Evolutionary conservation across 23 red algal genomes (phyloP).

Genomic region (Gracilaria vermiculophylla): DNA sequence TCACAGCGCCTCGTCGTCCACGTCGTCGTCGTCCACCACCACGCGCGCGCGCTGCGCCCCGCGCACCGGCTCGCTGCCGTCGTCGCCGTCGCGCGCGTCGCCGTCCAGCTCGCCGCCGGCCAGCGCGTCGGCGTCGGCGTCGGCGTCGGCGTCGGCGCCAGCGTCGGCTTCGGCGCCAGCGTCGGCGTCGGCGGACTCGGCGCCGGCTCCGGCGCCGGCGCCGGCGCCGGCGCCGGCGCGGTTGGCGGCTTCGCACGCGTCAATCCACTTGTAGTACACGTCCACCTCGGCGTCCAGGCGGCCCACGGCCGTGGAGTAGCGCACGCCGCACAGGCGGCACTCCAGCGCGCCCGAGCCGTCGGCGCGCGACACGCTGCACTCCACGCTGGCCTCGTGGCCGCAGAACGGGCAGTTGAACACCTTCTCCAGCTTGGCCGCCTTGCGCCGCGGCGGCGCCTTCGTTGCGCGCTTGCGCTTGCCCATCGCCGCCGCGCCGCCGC

Average conservation of each 20-base stretch:
- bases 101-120: not conserved
- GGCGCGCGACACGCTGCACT: constrained; percentile 3
- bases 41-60: not conserved
- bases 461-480: constrained; percentile 64
- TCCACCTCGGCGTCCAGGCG: constrained; percentile 55
- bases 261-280: constrained; percentile 72
- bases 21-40: constrained; percentile 9
- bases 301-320: constrained; percentile 29
- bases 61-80: no score
- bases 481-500: not conserved
- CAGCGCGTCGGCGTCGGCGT: not conserved
- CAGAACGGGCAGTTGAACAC: constrained; percentile 73
- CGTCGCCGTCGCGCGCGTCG: not conserved
- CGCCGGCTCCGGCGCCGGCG: not conserved
- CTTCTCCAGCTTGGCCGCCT: constrained; percentile 55
- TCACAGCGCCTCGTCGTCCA: not conserved
- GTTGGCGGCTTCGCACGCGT: constrained; percentile 57
- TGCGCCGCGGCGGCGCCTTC: constrained; percentile 53
- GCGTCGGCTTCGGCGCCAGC: not conserved
- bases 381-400: constrained; percentile 52
- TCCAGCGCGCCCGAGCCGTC: constrained; percentile 18
- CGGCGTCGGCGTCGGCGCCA: not conserved
- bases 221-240: constrained; percentile 44
- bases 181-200: not conserved
- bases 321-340: constrained; percentile 57